Base-by-base conservation (phyloP, 1,284 basidiomycete species). In the Apiotrichum domesticum region DNA sequence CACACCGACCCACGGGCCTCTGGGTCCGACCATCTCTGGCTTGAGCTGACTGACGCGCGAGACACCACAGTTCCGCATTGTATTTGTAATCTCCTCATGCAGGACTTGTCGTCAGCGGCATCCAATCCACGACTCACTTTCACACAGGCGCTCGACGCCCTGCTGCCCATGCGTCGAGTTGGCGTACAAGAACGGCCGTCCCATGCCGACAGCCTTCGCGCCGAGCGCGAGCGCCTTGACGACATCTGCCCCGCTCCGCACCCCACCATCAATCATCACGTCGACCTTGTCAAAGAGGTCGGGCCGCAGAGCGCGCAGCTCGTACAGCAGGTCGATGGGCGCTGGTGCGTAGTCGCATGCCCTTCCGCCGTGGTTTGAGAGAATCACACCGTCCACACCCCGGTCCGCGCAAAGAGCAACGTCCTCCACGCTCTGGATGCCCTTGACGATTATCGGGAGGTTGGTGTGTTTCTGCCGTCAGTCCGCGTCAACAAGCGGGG, bases 21-120 rank as follows among this genome's bases (percentile, higher is more conserved):
- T 61, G 0, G 71, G 74, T 4, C 73, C 69, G 44, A 90, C 86
- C 87, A 94, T 84, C 68, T 88, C 86, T 0, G 91, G 90, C 43
- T 79, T 83, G 45, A 95, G 79, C 56, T 93, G 84, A 7, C 79
- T 71, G 13, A 82, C 63, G 14, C 66, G 70, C 6, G 70, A 72
- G n/a, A 77, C 79, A 8, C 81, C 81, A 40, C 79, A 71, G 51
- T 81, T 75, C 6, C 79, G 72, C 79, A 82, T 80, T 10, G 77
- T 76, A 35, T 80, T 78, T 21, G 75, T 74, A 49, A 82, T 79
- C 66, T 82, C 81, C 57, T 80, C 79, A 13, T 75, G 70, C 48
- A 81, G 56, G 57, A 82, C 78, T 79, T 21, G 34, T 33, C 5
- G 55, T 67, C 48, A 66, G 57, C 46, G 5, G 32, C 35, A 33